Evolutionary conservation across 441 rosid genomes (phyloP).

Genomic region (Iberis amara): DNA sequence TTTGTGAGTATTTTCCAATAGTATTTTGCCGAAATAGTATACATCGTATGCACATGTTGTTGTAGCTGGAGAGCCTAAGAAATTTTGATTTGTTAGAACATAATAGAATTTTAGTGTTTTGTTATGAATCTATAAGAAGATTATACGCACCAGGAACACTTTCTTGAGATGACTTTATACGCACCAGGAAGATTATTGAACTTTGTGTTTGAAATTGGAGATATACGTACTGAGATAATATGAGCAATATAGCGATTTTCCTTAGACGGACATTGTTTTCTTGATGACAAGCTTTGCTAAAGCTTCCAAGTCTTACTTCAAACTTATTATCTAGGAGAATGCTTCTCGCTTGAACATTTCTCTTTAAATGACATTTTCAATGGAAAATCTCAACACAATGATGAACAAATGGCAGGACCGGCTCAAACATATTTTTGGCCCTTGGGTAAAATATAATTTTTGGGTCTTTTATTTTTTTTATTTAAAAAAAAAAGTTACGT

Average conservation of each 20-base stretch:
- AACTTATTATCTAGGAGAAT: conserved; percentile 66
- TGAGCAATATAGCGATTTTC: conserved; percentile 37
- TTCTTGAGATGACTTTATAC: conserved; percentile 28
- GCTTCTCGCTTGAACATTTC: conserved; percentile 71
- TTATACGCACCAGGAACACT: conserved; percentile 26
- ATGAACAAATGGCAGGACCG: too few relatives aligned
- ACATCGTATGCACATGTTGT: conserved; percentile 54
- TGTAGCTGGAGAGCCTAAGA: conserved; percentile 22
- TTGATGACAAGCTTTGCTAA: conserved; percentile 43
- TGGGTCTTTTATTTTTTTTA: too few relatives aligned
- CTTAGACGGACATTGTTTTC: conserved; percentile 46
- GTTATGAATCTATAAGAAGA: background rate
- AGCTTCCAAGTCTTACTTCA: conserved; percentile 71
- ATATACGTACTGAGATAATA: conserved; percentile 50
- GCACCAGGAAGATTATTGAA: background rate
- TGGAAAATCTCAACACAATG: too few relatives aligned
- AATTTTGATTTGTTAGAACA: background rate
- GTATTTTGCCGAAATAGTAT: conserved; percentile 56
- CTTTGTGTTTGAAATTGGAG: conserved; percentile 1
- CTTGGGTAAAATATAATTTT: too few relatives aligned
- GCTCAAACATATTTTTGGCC: too few relatives aligned
- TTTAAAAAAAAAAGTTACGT: too few relatives aligned
- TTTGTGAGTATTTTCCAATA: conserved; percentile 45
- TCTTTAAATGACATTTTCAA: too few relatives aligned
- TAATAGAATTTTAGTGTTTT: background rate